Conservation (phyloP, 345 rosid genomes). For the Salix udensis region DNA sequence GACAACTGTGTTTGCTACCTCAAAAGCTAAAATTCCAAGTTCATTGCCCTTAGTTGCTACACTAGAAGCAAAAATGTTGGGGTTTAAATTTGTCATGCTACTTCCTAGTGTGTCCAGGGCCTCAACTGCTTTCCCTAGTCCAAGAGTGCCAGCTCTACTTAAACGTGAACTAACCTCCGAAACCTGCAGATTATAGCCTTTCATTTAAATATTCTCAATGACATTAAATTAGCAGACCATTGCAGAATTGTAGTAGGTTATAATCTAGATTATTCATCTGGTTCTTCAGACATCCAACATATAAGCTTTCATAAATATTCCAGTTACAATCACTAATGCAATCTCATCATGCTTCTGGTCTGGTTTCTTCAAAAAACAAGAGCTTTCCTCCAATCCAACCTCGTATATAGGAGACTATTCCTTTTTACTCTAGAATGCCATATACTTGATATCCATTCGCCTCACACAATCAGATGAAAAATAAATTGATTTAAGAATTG, state of each 20-base stretch:
- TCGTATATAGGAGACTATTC: neutral
- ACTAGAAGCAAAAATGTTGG: slow-evolving; percentile 50
- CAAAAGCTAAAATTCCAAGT: slow-evolving; percentile 83
- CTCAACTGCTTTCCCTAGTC: slow-evolving; percentile 84
- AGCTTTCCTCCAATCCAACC: neutral
- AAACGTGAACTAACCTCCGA: slow-evolving; percentile 61
- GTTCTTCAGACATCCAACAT: neutral
- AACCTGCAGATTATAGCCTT: slow-evolving; percentile 36
- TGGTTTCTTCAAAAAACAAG: neutral
- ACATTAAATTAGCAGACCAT: neutral
- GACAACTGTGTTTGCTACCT: slow-evolving; percentile 91
- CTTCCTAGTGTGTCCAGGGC: slow-evolving; percentile 92
- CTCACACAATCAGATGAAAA: neutral
- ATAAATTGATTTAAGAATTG: neutral
- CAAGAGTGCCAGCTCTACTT: slow-evolving; percentile 81
- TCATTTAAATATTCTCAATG: neutral
- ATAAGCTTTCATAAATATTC: neutral
- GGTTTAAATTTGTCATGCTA: slow-evolving; percentile 78
- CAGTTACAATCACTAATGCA: neutral
- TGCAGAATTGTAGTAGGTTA: neutral
- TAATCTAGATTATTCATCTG: neutral
- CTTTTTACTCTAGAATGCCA: neutral
- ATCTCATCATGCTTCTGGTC: neutral
- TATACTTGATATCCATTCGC: neutral
- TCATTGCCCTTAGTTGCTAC: slow-evolving; percentile 68